Conservation (phyloP, 2,329 filamentous ascomycete genomes). For the Epichloe baconii region DNA sequence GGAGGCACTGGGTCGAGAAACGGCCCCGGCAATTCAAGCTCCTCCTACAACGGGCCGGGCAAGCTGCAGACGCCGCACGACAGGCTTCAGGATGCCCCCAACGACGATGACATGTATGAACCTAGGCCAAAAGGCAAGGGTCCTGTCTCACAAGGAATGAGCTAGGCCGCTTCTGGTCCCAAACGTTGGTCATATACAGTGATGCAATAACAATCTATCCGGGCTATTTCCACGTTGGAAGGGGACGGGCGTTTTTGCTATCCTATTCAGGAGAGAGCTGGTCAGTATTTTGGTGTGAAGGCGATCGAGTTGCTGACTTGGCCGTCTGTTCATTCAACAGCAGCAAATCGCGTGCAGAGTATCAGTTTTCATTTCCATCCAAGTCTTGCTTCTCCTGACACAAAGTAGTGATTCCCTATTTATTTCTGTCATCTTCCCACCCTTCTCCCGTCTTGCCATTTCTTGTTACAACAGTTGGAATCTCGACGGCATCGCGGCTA, state of each 20-base stretch:
- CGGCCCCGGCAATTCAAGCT: constrained; percentile 7
- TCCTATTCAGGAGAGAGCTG: neutral
- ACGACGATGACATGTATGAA: constrained; percentile 28
- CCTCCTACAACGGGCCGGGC: constrained; percentile 8
- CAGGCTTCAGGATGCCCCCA: constrained; percentile 15
- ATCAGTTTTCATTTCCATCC: neutral
- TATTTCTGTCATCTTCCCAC: neutral
- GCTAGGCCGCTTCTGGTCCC: neutral
- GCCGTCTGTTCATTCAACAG: neutral
- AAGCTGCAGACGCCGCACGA: constrained; percentile 9
- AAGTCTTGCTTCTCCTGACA: neutral
- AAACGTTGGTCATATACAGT: neutral
- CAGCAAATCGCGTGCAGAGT: neutral
- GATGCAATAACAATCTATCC: neutral
- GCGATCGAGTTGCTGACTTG: neutral
- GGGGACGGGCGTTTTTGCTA: neutral
- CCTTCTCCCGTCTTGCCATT: neutral
- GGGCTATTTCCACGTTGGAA: neutral
- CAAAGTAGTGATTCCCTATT: neutral
- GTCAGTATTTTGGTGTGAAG: neutral
- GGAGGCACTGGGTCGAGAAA: neutral
- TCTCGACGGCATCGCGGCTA: no score
- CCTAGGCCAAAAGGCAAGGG: constrained; percentile 25
- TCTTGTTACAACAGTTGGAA: no score
- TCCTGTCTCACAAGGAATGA: constrained; percentile 22